Percentiles rank a stretch among this genome's conserved stretches.
Conservation (phyloP, 352 stramenopile species). For the Phytophthora litchii region DNA sequence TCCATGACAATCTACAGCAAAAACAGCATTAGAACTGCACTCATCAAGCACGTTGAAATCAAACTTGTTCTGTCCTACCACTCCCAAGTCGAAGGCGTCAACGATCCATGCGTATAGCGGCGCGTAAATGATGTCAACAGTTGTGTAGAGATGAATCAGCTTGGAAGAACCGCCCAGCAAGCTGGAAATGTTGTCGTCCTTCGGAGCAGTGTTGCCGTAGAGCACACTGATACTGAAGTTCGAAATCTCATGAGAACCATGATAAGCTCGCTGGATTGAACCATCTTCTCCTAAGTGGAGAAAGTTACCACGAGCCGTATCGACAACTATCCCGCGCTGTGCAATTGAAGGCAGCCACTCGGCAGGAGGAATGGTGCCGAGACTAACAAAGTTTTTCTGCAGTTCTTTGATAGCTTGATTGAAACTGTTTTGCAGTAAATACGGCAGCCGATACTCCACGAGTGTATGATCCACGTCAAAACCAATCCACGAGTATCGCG, state of each 20-base stretch:
- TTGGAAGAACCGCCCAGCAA: slow-evolving; percentile 34
- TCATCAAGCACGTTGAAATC: background rate
- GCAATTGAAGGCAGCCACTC: slow-evolving; percentile 49
- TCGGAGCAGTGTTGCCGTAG: slow-evolving; percentile 34
- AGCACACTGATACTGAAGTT: slow-evolving; percentile 53
- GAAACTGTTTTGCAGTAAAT: slow-evolving; percentile 51
- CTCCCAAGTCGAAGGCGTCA: slow-evolving; percentile 51
- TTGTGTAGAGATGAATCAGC: slow-evolving; percentile 53
- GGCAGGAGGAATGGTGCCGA: slow-evolving; percentile 32
- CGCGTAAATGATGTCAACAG: slow-evolving; percentile 55
- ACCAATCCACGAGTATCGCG: slow-evolving; percentile 58
- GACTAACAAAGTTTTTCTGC: slow-evolving; percentile 47
- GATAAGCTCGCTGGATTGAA: slow-evolving; percentile 48
- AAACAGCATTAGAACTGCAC: slow-evolving; percentile 4
- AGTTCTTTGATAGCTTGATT: slow-evolving; percentile 47
- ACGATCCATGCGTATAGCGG: slow-evolving; percentile 62
- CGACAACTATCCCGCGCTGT: slow-evolving; percentile 48
- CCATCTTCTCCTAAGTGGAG: slow-evolving; percentile 51
- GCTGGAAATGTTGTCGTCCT: slow-evolving; percentile 7
- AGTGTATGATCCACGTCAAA: slow-evolving; percentile 67
- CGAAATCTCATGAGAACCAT: slow-evolving; percentile 53
- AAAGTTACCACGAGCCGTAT: slow-evolving; percentile 53
- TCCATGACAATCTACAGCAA: slow-evolving; percentile 44
- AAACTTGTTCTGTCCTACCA: slow-evolving; percentile 21
- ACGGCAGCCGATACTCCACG: slow-evolving; percentile 52